Conservation (phyloP, 768 basidiomycete genomes). For the Melanogaster broomeanus region DNA sequence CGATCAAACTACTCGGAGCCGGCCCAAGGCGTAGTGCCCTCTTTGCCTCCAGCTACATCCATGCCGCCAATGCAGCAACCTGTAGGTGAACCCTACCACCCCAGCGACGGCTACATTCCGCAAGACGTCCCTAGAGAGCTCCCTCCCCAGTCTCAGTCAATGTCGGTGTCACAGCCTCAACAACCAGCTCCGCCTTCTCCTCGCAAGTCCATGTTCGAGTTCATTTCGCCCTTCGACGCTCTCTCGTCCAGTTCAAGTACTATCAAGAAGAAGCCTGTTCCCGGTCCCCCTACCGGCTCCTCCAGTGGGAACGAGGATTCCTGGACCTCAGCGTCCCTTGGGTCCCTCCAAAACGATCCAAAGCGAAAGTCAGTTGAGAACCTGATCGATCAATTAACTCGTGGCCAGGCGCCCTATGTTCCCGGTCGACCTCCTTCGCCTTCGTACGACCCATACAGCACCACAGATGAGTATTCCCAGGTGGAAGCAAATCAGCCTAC, state of each 20-base stretch:
- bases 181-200: slow-evolving; percentile 64
- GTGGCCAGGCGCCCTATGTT: slow-evolving; percentile 39
- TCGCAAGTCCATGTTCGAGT: slow-evolving; percentile 84
- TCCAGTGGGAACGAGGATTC: slow-evolving; percentile 58
- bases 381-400: slow-evolving; percentile 70
- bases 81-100: slow-evolving; percentile 34
- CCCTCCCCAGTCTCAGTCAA: slow-evolving; percentile 19
- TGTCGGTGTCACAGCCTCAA: slow-evolving; percentile 26
- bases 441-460: slow-evolving; percentile 36
- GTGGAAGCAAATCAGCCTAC: slow-evolving; percentile 32
- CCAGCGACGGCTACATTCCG: slow-evolving; percentile 37
- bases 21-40: slow-evolving; percentile 38
- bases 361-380: slow-evolving; percentile 86
- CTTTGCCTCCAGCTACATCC: slow-evolving; percentile 39
- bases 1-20: slow-evolving; percentile 54
- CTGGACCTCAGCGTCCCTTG: slow-evolving; percentile 45
- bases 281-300: slow-evolving; percentile 39
- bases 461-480: slow-evolving; percentile 49
- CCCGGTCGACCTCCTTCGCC: slow-evolving; percentile 39
- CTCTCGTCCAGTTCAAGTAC: slow-evolving; percentile 49
- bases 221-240: slow-evolving; percentile 82
- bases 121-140: slow-evolving; percentile 30
- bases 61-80: slow-evolving; percentile 47
- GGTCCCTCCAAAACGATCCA: slow-evolving; percentile 39
- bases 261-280: slow-evolving; percentile 73